phyloP scores from a whole-genome alignment of 1,284 basidiomycete genomes.

The Moniliophthora roreri region DNA sequence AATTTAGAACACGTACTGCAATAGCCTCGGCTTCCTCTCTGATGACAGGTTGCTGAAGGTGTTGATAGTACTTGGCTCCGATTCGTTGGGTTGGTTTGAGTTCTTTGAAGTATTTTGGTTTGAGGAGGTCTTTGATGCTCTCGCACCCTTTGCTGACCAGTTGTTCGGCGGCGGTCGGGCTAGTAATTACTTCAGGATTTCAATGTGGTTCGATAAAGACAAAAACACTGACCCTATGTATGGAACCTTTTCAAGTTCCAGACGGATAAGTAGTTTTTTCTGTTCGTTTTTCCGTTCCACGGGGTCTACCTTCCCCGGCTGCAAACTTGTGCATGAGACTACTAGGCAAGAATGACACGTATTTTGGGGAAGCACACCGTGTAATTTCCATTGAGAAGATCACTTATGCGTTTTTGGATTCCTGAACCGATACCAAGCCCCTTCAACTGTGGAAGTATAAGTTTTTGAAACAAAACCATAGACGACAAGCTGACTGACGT shows the following conservation, averaged over 20 bases:
- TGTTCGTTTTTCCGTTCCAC: not conserved
- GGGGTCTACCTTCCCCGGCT: not conserved
- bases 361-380: not conserved
- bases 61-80: conserved; percentile 36
- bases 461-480: no score
- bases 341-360: not conserved
- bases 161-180: conserved; percentile 7
- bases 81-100: conserved; percentile 36
- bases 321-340: not conserved
- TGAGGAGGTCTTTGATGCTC: conserved; percentile 38
- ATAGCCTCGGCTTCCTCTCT: conserved; percentile 41
- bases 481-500: conserved; percentile 6
- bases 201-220: not conserved
- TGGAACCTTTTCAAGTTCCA: conserved; percentile 1
- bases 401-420: not conserved
- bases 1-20: conserved; percentile 30
- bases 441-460: conserved; percentile 22
- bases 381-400: not conserved
- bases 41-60: conserved; percentile 34
- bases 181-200: conserved; percentile 8
- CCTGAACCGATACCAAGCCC: conserved; percentile 26
- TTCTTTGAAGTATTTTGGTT: conserved; percentile 35
- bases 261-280: not conserved
- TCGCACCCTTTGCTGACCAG: conserved; percentile 26
- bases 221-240: conserved; percentile 1